Conservation (phyloP, 2,329 filamentous ascomycete species). For the Colletotrichum noveboracense region DNA sequence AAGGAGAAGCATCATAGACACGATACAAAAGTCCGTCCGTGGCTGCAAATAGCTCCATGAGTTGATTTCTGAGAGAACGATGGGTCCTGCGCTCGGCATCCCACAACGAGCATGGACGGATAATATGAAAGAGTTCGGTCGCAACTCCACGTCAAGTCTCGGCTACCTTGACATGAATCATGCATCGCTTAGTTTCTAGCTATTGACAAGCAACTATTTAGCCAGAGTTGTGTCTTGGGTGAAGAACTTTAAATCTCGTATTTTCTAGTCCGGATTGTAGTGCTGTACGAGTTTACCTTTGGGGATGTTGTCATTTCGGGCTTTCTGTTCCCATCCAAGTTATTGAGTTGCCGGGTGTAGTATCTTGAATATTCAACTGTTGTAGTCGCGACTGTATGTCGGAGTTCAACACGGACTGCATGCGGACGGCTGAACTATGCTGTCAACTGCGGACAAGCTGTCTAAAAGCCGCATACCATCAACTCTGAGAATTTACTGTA, state of each 20-base stretch:
- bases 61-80: not conserved
- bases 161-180: not conserved
- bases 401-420: accelerated
- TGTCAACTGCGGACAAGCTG: not conserved
- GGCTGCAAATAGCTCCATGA: not conserved
- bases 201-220: not conserved
- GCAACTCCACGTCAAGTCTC: not conserved
- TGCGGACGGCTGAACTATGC: not conserved
- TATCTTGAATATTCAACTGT: not conserved
- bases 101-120: not conserved
- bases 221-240: not conserved
- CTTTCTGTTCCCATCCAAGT: not conserved
- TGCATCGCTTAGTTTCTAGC: not conserved
- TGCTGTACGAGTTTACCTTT: not conserved
- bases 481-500: accelerated
- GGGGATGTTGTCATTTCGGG: not conserved
- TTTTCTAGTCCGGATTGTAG: not conserved
- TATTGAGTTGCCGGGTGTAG: accelerated
- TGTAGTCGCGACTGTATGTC: not conserved
- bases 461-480: accelerated
- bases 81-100: not conserved
- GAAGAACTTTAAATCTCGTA: not conserved
- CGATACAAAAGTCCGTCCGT: not conserved
- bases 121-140: not conserved
- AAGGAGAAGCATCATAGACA: not conserved